phyloP scores from a whole-genome alignment of 176 grass and related monocot genomes.

The Rhynchospora pubera region DNA sequence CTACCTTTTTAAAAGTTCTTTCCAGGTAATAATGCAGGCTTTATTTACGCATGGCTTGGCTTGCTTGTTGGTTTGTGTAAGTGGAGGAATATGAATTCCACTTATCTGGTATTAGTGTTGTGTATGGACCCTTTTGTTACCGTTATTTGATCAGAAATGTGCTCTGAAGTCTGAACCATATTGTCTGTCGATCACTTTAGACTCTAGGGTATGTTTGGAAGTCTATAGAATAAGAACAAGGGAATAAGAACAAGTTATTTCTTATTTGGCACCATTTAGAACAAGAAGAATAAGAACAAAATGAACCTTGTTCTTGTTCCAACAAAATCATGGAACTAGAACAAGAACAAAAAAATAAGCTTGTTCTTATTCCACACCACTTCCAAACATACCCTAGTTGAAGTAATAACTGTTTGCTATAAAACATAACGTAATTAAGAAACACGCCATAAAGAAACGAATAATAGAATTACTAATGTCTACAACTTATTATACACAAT shows the following conservation, averaged over 20 bases:
- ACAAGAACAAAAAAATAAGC: no score
- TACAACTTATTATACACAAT: constrained; percentile 6
- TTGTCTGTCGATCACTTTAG: neutral
- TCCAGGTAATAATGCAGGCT: neutral
- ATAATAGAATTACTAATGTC: neutral
- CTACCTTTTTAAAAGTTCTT: neutral
- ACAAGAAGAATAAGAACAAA: no score
- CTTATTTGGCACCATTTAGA: no score
- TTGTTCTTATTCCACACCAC: no score
- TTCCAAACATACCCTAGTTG: no score
- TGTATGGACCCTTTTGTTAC: constrained; percentile 1
- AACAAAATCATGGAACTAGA: no score
- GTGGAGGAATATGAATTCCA: constrained; percentile 4
- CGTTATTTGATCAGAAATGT: neutral
- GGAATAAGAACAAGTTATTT: no score
- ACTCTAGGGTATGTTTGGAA: no score
- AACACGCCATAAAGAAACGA: neutral
- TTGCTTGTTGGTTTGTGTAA: constrained; percentile 9
- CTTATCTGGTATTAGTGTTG: neutral
- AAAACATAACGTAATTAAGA: neutral
- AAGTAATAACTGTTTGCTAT: neutral
- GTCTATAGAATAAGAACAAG: no score
- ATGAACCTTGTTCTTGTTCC: no score
- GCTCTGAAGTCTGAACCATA: neutral
- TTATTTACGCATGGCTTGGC: neutral